A percentile compares a stretch with the other conserved stretches of the same genome.
phyloP scores from a whole-genome alignment of 352 stramenopile genomes.

The Phytophthora pseudosyringae region DNA sequence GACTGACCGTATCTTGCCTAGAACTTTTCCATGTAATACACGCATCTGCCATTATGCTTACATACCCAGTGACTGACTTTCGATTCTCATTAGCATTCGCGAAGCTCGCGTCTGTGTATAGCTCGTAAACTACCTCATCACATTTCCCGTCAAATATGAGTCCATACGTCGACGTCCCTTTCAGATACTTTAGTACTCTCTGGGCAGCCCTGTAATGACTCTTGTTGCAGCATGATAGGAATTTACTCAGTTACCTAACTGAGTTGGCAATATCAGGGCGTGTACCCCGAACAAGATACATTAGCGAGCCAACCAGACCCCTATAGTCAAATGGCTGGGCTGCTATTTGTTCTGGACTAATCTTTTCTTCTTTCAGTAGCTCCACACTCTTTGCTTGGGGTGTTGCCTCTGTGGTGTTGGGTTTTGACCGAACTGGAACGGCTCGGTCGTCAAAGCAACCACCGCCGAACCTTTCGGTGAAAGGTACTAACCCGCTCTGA shows the following conservation, averaged over 20 bases:
- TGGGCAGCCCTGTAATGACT: not conserved
- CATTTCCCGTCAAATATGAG: not conserved
- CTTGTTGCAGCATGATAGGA: not conserved
- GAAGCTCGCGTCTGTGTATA: not conserved
- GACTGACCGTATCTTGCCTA: constrained; percentile 7
- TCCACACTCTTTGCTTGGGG: not conserved
- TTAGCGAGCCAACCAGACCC: not conserved
- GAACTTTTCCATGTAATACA: constrained; percentile 10
- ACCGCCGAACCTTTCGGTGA: too few relatives aligned
- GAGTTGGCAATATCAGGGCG: not conserved
- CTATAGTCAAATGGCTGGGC: not conserved
- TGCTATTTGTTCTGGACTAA: not conserved
- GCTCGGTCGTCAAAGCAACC: too few relatives aligned
- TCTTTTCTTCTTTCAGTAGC: not conserved
- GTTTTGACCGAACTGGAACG: too few relatives aligned
- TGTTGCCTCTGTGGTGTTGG: not conserved
- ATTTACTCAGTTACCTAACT: not conserved
- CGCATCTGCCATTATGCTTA: not conserved
- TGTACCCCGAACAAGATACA: not conserved
- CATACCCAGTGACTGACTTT: constrained; percentile 12
- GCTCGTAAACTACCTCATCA: too few relatives aligned
- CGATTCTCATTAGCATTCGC: constrained; percentile 11
- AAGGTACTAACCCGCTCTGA: too few relatives aligned
- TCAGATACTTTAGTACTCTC: not conserved
- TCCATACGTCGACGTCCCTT: not conserved